Conservation (phyloP, 202 grass and related monocot genomes). For the Dendrocalamus latiflorus region DNA sequence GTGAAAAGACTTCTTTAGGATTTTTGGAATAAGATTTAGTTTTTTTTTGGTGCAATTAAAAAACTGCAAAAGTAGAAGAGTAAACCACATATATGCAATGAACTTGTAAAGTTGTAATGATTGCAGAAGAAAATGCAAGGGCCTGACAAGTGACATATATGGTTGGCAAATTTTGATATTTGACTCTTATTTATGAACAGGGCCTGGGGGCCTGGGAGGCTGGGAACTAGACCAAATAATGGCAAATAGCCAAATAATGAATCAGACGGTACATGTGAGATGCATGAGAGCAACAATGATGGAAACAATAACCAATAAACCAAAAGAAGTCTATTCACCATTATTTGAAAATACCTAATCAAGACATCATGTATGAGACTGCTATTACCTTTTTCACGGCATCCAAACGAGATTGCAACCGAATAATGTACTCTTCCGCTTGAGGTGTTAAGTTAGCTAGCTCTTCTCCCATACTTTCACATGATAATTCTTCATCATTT, state of each 20-base stretch:
- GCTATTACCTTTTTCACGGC: conserved; percentile 73
- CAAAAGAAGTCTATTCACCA: neutral
- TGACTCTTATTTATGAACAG: neutral
- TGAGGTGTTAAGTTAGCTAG: conserved; percentile 60
- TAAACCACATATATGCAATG: neutral
- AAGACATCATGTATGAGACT: neutral
- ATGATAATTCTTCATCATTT: conserved; percentile 32
- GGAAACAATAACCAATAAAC: neutral
- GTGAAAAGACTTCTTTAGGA: neutral
- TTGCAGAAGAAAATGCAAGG: neutral
- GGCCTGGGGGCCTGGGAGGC: neutral
- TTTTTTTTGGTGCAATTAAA: neutral
- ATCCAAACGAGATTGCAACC: conserved; percentile 77
- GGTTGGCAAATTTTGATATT: neutral
- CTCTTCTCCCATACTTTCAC: conserved; percentile 39
- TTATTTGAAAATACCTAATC: conserved; percentile 1
- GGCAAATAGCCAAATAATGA: neutral
- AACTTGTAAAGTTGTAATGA: neutral
- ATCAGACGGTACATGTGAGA: neutral
- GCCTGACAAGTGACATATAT: neutral
- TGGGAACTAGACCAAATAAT: neutral
- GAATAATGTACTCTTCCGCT: conserved; percentile 68
- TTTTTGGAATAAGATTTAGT: neutral
- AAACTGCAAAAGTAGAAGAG: neutral
- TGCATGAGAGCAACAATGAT: neutral